phyloP scores from a whole-genome alignment of 78 protist genomes.

The Speleostelium caveatum region DNA sequence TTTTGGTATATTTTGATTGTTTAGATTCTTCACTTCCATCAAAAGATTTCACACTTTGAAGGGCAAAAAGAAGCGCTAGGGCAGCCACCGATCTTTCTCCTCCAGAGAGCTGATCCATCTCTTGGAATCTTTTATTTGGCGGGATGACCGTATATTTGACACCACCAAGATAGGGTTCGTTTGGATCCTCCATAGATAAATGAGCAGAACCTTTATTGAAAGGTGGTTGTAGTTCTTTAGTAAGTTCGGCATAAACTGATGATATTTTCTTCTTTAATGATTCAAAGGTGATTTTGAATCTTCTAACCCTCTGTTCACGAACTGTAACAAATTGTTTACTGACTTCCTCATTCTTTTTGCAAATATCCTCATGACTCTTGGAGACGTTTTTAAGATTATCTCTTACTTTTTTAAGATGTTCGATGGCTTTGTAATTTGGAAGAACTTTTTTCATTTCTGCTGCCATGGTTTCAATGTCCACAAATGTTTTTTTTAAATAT shows the following conservation, averaged over 20 bases:
- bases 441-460: slow-evolving; percentile 8
- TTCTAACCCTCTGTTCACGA: slow-evolving; percentile 4
- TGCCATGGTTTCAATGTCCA: slow-evolving; percentile 8
- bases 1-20: no score
- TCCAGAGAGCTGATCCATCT: slow-evolving; percentile 96
- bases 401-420: slow-evolving; percentile 22
- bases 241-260: slow-evolving; percentile 88
- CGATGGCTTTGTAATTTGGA: slow-evolving; percentile 67
- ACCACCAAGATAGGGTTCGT: slow-evolving; percentile 95
- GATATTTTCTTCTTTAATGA: slow-evolving; percentile 57
- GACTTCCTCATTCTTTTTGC: slow-evolving; percentile 5
- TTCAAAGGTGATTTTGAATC: slow-evolving; percentile 82
- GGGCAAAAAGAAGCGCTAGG: slow-evolving; percentile 98
- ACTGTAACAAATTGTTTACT: slow-evolving; percentile 9
- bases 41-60: slow-evolving; percentile 92
- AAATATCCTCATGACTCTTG: background rate
- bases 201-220: slow-evolving; percentile 85
- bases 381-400: background rate
- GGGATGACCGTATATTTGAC: slow-evolving; percentile 96
- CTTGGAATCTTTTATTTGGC: slow-evolving; percentile 97
- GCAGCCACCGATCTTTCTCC: slow-evolving; percentile 99
- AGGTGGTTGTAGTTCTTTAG: slow-evolving; percentile 59
- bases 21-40: no score
- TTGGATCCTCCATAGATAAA: slow-evolving; percentile 86
- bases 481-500: background rate